A percentile compares a stretch with the other conserved stretches of the same genome.
These are phyloP conservation scores for Schizosaccharomyces octosporus DNA, from an alignment of 805 yeast genomes.

Conservation along the genomic window DNA sequence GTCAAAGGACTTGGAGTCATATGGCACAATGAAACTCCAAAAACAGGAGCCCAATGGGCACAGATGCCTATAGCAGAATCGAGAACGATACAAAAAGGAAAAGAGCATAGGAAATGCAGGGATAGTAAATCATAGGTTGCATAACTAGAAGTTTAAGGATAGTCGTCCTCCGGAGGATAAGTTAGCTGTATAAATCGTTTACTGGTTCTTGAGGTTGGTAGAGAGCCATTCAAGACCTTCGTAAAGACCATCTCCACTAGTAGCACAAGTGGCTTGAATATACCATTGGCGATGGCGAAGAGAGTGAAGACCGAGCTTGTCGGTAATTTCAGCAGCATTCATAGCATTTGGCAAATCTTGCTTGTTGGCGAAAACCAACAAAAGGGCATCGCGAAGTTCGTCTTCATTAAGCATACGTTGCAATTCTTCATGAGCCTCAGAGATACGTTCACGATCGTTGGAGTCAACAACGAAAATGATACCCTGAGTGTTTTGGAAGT, in stretches of 20 bases:
- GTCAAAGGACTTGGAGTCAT: too few relatives aligned
- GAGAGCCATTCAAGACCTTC: conserved; percentile 96
- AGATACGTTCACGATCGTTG: conserved; percentile 90
- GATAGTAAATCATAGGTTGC: too few relatives aligned
- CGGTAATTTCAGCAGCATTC: conserved; percentile 96
- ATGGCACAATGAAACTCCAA: too few relatives aligned
- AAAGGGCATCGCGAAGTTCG: conserved; percentile 86
- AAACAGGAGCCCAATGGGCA: too few relatives aligned
- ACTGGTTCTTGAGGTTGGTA: conserved; percentile 29
- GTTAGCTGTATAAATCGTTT: background rate
- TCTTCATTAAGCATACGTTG: conserved; percentile 97
- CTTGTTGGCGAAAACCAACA: conserved; percentile 90
- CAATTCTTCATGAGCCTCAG: conserved; percentile 93
- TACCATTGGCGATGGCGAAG: conserved; percentile 98
- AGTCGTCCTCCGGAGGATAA: background rate
- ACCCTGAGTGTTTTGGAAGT: conserved; percentile 96
- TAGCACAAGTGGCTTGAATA: conserved; percentile 96
- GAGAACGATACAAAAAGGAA: too few relatives aligned
- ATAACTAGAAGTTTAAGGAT: background rate
- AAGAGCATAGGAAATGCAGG: too few relatives aligned
- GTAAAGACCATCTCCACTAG: conserved; percentile 94
- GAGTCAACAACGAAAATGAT: conserved; percentile 93
- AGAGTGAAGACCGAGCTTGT: conserved; percentile 85
- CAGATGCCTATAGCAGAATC: too few relatives aligned
- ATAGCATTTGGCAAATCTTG: conserved; percentile 97